phyloP scores from a whole-genome alignment of 805 yeast species.

The Ogataea wickerhamii region DNA sequence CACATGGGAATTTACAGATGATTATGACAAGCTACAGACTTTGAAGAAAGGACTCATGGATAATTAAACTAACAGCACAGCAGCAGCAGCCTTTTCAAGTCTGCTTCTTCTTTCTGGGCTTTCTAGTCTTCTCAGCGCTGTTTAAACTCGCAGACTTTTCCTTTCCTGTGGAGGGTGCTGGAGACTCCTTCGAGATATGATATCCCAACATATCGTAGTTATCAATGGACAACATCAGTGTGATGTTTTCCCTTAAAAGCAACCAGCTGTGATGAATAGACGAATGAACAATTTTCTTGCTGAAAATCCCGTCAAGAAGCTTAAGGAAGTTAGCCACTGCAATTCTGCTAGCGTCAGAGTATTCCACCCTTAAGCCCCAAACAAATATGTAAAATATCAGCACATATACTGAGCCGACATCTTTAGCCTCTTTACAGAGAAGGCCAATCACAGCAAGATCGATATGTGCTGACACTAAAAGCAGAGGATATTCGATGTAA shows the following conservation, averaged over 20 bases:
- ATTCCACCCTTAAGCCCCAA: slow-evolving; percentile 39
- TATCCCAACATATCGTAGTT: slow-evolving; percentile 9
- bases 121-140: slow-evolving; percentile 5
- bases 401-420: slow-evolving; percentile 27
- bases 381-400: slow-evolving; percentile 33
- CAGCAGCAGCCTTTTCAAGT: slow-evolving; percentile 4
- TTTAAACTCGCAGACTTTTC: slow-evolving; percentile 1
- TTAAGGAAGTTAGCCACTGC: slow-evolving; percentile 26
- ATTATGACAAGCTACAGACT: slow-evolving; percentile 63
- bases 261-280: slow-evolving; percentile 16
- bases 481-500: slow-evolving; percentile 36
- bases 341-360: slow-evolving; percentile 32
- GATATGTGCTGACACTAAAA: slow-evolving; percentile 36
- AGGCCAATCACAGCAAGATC: slow-evolving; percentile 34
- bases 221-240: slow-evolving; percentile 20
- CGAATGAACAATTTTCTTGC: slow-evolving; percentile 15
- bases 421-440: slow-evolving; percentile 29
- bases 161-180: not conserved
- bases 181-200: slow-evolving; percentile 5
- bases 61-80: slow-evolving; percentile 2
- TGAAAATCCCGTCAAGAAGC: slow-evolving; percentile 21
- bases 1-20: slow-evolving; percentile 76
- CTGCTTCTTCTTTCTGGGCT: slow-evolving; percentile 11
- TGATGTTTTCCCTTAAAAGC: slow-evolving; percentile 14
- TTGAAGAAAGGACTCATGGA: slow-evolving; percentile 42